Percentiles rank a stretch among this genome's conserved stretches.
Evolutionary conservation across 1,139 yeast genomes (phyloP).

Genomic region (Oligophagozyma castellii): DNA sequence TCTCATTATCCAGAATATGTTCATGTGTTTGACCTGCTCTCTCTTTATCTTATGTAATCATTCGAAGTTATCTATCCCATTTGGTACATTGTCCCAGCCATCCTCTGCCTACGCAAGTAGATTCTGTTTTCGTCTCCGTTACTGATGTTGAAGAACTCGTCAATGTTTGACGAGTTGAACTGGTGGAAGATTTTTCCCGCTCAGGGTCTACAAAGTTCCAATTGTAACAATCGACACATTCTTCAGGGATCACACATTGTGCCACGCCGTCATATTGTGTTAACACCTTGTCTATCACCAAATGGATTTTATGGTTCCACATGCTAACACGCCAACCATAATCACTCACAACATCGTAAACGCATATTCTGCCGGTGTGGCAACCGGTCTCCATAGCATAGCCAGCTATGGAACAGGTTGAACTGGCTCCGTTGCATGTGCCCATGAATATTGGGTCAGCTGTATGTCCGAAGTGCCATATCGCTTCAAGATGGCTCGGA

Average conservation of each 20-base stretch:
- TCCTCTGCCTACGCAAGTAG: slow-evolving; percentile 25
- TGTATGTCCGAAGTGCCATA: slow-evolving; percentile 94
- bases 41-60: too few relatives aligned
- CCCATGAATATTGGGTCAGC: slow-evolving; percentile 98
- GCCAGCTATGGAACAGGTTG: slow-evolving; percentile 83
- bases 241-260: slow-evolving; percentile 56
- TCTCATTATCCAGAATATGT: too few relatives aligned
- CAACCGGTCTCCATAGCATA: slow-evolving; percentile 97
- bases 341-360: slow-evolving; percentile 82
- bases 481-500: slow-evolving; percentile 63
- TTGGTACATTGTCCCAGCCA: slow-evolving; percentile 26
- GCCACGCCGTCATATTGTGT: slow-evolving; percentile 67
- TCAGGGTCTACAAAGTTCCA: slow-evolving; percentile 46
- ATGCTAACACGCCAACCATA: slow-evolving; percentile 85
- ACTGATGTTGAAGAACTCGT: slow-evolving; percentile 12
- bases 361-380: slow-evolving; percentile 80
- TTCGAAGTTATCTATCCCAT: too few relatives aligned
- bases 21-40: too few relatives aligned
- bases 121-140: slow-evolving; percentile 6
- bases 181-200: slow-evolving; percentile 25
- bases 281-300: slow-evolving; percentile 76
- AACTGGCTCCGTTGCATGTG: slow-evolving; percentile 88
- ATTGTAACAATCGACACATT: slow-evolving; percentile 79
- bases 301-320: slow-evolving; percentile 79
- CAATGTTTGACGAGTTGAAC: slow-evolving; percentile 9